Conservation (phyloP, 352 stramenopile genomes). For the Globisporangium parvum region DNA sequence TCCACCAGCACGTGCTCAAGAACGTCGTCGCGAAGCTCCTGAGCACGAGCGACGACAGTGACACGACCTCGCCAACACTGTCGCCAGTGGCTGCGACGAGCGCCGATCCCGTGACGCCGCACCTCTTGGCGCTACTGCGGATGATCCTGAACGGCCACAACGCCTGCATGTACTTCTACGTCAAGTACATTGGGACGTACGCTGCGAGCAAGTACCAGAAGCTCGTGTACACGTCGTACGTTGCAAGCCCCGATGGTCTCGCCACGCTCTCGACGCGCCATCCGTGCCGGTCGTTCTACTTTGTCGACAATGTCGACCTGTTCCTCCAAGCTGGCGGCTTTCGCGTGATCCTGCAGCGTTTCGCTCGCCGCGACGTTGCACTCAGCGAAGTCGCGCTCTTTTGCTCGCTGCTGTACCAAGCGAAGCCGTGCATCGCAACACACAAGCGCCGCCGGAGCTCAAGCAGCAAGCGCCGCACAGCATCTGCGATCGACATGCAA, state of each 20-base stretch:
- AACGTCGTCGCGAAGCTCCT: slow-evolving; percentile 69
- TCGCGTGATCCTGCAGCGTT: slow-evolving; percentile 58
- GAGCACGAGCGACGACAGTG: slow-evolving; percentile 20
- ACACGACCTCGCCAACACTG: not conserved
- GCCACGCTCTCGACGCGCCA: slow-evolving; percentile 49
- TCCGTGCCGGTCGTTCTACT: slow-evolving; percentile 75
- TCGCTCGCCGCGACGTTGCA: slow-evolving; percentile 33
- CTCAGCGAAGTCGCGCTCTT: slow-evolving; percentile 66
- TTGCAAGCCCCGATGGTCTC: slow-evolving; percentile 56
- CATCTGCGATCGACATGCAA: slow-evolving; percentile 23
- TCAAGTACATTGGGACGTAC: slow-evolving; percentile 70
- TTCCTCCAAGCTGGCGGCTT: slow-evolving; percentile 83
- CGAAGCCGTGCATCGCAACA: slow-evolving; percentile 66
- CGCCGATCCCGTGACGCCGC: slow-evolving; percentile 21
- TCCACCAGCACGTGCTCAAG: slow-evolving; percentile 77
- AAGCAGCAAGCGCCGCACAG: slow-evolving; percentile 15
- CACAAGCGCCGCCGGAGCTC: slow-evolving; percentile 52
- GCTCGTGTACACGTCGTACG: slow-evolving; percentile 70
- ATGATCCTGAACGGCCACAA: slow-evolving; percentile 76
- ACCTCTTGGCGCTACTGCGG: slow-evolving; percentile 60
- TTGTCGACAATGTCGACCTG: slow-evolving; percentile 76
- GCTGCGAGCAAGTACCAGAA: slow-evolving; percentile 50
- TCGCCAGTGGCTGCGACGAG: not conserved
- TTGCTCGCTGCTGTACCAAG: slow-evolving; percentile 56
- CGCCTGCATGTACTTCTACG: slow-evolving; percentile 80